phyloP scores from a whole-genome alignment of 176 grass and related monocot genomes.

The Thinopyrum elongatum region DNA sequence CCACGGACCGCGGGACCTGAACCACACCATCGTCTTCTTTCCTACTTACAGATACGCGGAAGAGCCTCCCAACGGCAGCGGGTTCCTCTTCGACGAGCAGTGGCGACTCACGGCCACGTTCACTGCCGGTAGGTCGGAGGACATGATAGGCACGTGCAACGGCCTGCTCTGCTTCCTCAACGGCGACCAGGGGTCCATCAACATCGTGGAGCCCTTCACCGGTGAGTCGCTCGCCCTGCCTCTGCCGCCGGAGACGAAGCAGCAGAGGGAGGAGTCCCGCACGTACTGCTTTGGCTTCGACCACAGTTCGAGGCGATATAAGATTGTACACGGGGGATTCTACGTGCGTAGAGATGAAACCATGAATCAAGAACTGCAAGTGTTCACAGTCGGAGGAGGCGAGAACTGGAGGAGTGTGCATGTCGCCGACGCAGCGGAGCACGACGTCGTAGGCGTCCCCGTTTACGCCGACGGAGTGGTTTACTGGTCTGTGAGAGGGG shows the following conservation, averaged over 20 bases:
- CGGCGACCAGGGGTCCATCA: not conserved
- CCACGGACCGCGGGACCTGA: too few species aligned
- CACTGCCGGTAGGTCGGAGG: not conserved
- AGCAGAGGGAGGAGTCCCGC: not conserved
- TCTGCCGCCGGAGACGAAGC: not conserved
- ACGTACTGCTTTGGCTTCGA: constrained; percentile 18
- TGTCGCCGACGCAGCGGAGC: not conserved
- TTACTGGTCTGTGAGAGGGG: not conserved
- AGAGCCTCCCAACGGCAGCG: not conserved
- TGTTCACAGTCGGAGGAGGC: not conserved
- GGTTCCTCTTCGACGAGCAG: not conserved
- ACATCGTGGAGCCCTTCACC: not conserved
- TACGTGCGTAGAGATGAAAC: not conserved
- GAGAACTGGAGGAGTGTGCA: not conserved
- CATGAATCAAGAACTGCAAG: not conserved
- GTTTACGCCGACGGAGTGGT: not conserved
- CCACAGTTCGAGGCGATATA: not conserved
- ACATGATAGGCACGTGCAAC: not conserved
- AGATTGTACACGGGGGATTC: not conserved
- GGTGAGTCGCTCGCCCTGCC: not conserved
- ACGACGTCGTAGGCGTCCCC: not conserved
- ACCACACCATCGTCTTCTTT: too few species aligned
- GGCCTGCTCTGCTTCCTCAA: constrained; percentile 2
- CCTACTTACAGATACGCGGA: too few species aligned
- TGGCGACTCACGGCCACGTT: not conserved